phyloP scores from a whole-genome alignment of 176 grass and related monocot species.

The Bonia amplexicaulis region DNA sequence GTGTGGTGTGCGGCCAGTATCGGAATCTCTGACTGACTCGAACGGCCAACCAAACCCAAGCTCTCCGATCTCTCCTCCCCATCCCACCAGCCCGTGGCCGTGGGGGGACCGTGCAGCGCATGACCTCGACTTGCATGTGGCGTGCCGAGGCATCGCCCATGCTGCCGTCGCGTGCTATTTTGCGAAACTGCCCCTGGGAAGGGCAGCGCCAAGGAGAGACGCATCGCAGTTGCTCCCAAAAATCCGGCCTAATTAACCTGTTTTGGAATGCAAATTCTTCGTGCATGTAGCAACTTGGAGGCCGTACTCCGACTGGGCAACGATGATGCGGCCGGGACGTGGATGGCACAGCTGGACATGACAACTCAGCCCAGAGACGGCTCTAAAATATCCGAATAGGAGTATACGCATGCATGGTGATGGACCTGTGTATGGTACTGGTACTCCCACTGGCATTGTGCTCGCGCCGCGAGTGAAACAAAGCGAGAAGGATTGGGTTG shows the following conservation, averaged over 20 bases:
- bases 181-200: not conserved
- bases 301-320: too few relatives aligned
- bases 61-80: not conserved
- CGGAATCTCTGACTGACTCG: not conserved
- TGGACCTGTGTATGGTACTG: too few relatives aligned
- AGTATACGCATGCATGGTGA: too few relatives aligned
- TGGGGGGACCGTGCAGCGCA: not conserved
- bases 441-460: too few relatives aligned
- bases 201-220: not conserved
- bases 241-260: not conserved
- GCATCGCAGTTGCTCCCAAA: too few relatives aligned
- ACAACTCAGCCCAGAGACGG: not conserved
- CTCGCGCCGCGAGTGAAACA: not conserved
- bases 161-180: constrained; percentile 17
- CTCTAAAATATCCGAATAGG: not conserved
- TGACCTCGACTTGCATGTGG: not conserved
- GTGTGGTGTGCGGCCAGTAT: not conserved
- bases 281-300: not conserved
- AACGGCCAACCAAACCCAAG: not conserved
- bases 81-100: not conserved
- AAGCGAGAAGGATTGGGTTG: not conserved
- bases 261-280: not conserved
- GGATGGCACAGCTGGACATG: not conserved
- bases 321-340: too few relatives aligned
- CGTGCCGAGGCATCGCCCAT: not conserved